Base-by-base conservation (phyloP, 306 rosid species). In the Quillaja saponaria region DNA sequence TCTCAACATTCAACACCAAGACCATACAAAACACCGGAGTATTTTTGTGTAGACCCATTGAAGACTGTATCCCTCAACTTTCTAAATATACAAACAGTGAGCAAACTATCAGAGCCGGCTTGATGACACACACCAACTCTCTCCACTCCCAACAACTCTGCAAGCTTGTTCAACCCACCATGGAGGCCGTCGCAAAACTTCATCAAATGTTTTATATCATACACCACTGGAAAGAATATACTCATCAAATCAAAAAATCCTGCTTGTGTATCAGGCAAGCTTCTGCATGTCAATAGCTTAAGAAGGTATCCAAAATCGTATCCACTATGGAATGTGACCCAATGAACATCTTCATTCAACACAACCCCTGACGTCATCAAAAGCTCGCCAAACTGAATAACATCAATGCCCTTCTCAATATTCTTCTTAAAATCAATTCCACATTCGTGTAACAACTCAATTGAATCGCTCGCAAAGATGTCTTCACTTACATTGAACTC, bases 371-470 rank as follows among this genome's bases (percentile, higher is more conserved):
- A 84, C 3, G 90, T 67, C 90, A 84, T 81, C 73, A 84, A 58
- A 44, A 81, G 87, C 85, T 84, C 90, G 0, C 83, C 87, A 34
- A 84, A 84, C 6, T 77, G 78, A 28, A 55, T 78, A 49, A 73
- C 90, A 61, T 84, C 90, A 10, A 84, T 84, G 16, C 90, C 90
- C 53, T 73, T 60, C 78, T 84, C 87, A 14, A 48, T 81, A 70
- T 84, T 84, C 90, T 84, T 84, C 77, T 76, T 58, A 37, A 84
- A 81, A 74, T 84, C 90, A n/a, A 84, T 84, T 59, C 90, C 90
- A 55, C 87, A 84, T 61, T 81, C 83, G n/a, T 75, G 79, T 72
- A 84, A 64, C 46, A 84, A 57, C 67, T 84, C 90, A 16, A 84
- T 81, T 0, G 90, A 84, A 70, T 84, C 90, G 3, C 85, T 79